These are phyloP conservation scores for Phytophthora pini DNA, from an alignment of 352 stramenopile species.

Conservation along the genomic window DNA sequence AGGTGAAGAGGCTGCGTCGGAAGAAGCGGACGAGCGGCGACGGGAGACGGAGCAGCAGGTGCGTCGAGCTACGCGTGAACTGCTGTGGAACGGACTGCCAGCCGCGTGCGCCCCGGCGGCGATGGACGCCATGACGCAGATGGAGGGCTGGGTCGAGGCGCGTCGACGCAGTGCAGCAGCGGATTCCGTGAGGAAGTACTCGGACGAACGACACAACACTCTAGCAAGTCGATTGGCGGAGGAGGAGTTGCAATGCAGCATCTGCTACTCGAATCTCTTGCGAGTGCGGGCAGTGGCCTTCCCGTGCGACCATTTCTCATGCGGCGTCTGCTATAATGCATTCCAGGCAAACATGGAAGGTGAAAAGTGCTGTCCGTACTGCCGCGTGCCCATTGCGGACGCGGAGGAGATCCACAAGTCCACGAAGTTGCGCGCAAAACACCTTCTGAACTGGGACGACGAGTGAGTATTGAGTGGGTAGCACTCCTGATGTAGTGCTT, in stretches of 20 bases:
- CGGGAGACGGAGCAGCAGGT: constrained; percentile 28
- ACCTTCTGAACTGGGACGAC: constrained; percentile 38
- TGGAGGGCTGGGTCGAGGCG: constrained; percentile 59
- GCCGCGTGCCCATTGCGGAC: constrained; percentile 43
- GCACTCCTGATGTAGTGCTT: constrained; percentile 1
- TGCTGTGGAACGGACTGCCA: constrained; percentile 52
- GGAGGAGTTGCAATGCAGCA: constrained; percentile 76
- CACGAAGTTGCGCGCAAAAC: constrained; percentile 51
- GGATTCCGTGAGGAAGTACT: constrained; percentile 52
- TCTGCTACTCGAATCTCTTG: constrained; percentile 74
- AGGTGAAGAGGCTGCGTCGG: constrained; percentile 19
- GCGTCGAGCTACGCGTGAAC: constrained; percentile 37
- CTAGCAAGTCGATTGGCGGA: constrained; percentile 61
- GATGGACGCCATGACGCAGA: constrained; percentile 45
- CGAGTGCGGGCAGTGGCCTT: constrained; percentile 63
- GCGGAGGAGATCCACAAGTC: constrained; percentile 59
- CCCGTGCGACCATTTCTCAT: constrained; percentile 72
- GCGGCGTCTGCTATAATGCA: constrained; percentile 60
- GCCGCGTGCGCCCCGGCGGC: constrained; percentile 33
- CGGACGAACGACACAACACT: constrained; percentile 52
- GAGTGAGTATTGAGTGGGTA: constrained; percentile 6
- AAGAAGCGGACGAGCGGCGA: constrained; percentile 9
- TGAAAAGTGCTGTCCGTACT: constrained; percentile 74
- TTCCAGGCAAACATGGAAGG: constrained; percentile 54
- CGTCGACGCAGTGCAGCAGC: constrained; percentile 39